Conservation (phyloP, 441 rosid genomes). For the Macaranga tanarius region DNA sequence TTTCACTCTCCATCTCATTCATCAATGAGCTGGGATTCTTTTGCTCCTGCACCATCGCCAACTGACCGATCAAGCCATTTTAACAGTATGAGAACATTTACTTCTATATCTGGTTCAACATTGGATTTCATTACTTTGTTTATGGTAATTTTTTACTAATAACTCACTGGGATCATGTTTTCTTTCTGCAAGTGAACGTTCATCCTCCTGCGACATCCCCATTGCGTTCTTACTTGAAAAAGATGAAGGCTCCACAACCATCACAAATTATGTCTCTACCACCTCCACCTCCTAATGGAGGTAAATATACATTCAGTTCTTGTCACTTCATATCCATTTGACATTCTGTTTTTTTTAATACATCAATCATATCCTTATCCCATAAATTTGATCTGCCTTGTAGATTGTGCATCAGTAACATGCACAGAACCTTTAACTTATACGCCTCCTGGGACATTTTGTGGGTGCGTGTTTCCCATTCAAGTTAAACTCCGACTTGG, state of each 20-base stretch:
- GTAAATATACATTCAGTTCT: slow-evolving; percentile 25
- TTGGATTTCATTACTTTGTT: slow-evolving; percentile 19
- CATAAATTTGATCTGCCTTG: slow-evolving; percentile 18
- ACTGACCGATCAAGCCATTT: slow-evolving; percentile 18
- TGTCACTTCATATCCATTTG: not conserved
- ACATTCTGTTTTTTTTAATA: not conserved
- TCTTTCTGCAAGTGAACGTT: slow-evolving; percentile 30
- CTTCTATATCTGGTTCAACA: slow-evolving; percentile 16
- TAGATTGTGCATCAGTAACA: slow-evolving; percentile 48
- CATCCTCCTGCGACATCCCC: slow-evolving; percentile 52
- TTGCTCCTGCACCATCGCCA: slow-evolving; percentile 38
- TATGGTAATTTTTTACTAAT: slow-evolving; percentile 11
- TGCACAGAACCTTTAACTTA: slow-evolving; percentile 60
- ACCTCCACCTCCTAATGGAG: slow-evolving; percentile 65
- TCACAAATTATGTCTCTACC: slow-evolving; percentile 42
- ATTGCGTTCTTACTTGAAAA: slow-evolving; percentile 31
- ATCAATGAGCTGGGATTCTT: slow-evolving; percentile 32
- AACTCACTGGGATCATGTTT: slow-evolving; percentile 10
- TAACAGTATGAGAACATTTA: slow-evolving; percentile 32
- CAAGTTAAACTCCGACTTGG: slow-evolving; percentile 59
- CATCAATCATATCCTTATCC: not conserved
- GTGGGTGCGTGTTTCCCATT: slow-evolving; percentile 67
- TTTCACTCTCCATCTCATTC: slow-evolving; percentile 32
- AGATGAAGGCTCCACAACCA: slow-evolving; percentile 43
- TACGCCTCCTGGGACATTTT: slow-evolving; percentile 54